A percentile compares a stretch with the other conserved stretches of the same genome.
phyloP scores from a whole-genome alignment of 164 flowering plant species.

The Kalanchoe fedtschenkoi region DNA sequence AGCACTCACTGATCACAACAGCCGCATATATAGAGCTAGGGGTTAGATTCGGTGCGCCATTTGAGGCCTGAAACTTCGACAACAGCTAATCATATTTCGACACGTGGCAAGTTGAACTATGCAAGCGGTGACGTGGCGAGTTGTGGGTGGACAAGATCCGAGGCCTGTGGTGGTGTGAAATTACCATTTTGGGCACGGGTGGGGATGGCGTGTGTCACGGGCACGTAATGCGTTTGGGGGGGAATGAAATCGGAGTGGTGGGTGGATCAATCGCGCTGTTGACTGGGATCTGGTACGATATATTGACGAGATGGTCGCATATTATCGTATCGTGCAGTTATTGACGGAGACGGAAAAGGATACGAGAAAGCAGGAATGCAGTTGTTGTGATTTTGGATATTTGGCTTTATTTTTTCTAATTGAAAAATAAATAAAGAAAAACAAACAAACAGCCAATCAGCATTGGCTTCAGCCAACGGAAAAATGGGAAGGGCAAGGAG shows the following conservation, averaged over 20 bases:
- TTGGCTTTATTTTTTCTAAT: too few species aligned
- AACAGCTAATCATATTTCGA: not conserved
- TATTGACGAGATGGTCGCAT: too few species aligned
- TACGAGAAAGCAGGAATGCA: too few species aligned
- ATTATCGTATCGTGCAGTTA: too few species aligned
- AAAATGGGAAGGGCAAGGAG: too few species aligned
- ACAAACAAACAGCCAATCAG: too few species aligned
- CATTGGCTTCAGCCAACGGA: too few species aligned
- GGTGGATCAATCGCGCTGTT: not conserved
- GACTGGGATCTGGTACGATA: not conserved
- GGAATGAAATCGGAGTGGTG: not conserved
- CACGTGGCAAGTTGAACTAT: not conserved
- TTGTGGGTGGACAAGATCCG: constrained; percentile 3
- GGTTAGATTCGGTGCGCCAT: not conserved
- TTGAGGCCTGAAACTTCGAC: not conserved
- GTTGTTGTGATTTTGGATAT: too few species aligned
- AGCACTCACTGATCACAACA: not conserved
- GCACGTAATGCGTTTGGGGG: not conserved
- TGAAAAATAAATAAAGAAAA: too few species aligned
- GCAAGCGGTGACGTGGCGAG: not conserved
- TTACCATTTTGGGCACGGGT: not conserved
- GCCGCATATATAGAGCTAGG: not conserved
- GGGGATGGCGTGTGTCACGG: not conserved
- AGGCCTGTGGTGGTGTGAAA: not conserved
- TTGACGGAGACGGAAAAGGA: too few species aligned